A percentile compares a stretch with the other conserved stretches of the same genome.
Evolutionary conservation across 2,329 filamentous ascomycete species (phyloP).

Genomic region (Pyricularia pennisetigena): DNA sequence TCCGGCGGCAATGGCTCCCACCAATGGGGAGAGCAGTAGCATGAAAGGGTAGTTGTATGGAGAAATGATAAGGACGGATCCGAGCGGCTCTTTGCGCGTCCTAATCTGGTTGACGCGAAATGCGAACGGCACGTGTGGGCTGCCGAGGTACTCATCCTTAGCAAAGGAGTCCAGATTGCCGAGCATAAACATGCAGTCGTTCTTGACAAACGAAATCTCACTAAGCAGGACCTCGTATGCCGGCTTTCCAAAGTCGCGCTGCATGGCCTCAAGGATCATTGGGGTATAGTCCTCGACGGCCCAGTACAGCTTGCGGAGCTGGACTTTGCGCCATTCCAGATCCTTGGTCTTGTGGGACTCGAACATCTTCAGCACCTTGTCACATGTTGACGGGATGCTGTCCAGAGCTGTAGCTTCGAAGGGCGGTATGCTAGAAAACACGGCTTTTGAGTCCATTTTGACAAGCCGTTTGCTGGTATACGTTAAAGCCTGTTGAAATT

Average conservation of each 20-base stretch:
- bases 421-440: conserved; percentile 24
- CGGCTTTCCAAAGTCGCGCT: conserved; percentile 70
- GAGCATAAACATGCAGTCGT: conserved; percentile 70
- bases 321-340: conserved; percentile 69
- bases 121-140: conserved; percentile 53
- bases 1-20: conserved; percentile 86
- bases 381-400: conserved; percentile 51
- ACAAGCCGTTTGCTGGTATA: background rate
- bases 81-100: conserved; percentile 81
- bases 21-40: conserved; percentile 65
- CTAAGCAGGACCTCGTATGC: conserved; percentile 61
- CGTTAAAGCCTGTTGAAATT: background rate
- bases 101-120: conserved; percentile 63
- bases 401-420: conserved; percentile 57
- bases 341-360: conserved; percentile 72
- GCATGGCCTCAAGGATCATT: conserved; percentile 64
- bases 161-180: conserved; percentile 73
- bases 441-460: conserved; percentile 26
- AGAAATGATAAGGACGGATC: conserved; percentile 74
- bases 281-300: conserved; percentile 69
- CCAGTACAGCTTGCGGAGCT: conserved; percentile 95
- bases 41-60: conserved; percentile 92
- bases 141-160: conserved; percentile 64
- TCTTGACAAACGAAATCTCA: conserved; percentile 71
- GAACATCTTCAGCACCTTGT: conserved; percentile 59